phyloP scores from a whole-genome alignment of 768 basidiomycete genomes.

The Boletus speciosus region DNA sequence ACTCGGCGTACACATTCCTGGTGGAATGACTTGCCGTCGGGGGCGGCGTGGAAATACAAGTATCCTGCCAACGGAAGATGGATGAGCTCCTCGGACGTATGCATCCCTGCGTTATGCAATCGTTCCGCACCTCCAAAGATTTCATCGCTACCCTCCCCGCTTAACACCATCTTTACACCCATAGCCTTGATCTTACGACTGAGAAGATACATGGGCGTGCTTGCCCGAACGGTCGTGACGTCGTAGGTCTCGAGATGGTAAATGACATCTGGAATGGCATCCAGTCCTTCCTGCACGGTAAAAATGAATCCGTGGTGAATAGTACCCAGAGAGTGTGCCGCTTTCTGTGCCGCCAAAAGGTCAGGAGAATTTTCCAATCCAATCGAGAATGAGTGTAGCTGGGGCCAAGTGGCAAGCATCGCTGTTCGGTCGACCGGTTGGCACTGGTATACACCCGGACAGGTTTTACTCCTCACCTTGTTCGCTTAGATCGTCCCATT shows the following conservation, averaged over 20 bases:
- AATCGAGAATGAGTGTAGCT: slow-evolving; percentile 96
- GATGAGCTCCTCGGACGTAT: slow-evolving; percentile 4
- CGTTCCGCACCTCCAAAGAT: slow-evolving; percentile 78
- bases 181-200: slow-evolving; percentile 99
- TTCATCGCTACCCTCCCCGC: slow-evolving; percentile 97
- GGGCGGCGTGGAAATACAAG: slow-evolving; percentile 99
- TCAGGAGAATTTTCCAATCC: slow-evolving; percentile 95
- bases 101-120: background rate
- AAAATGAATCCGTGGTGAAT: slow-evolving; percentile 97
- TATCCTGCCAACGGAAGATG: slow-evolving; percentile 58
- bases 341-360: slow-evolving; percentile 89
- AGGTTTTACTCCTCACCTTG: slow-evolving; percentile 42
- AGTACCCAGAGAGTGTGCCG: slow-evolving; percentile 89
- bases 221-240: slow-evolving; percentile 96
- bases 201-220: slow-evolving; percentile 98
- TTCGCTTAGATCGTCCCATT: slow-evolving; percentile 43
- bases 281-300: slow-evolving; percentile 95
- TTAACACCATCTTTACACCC: slow-evolving; percentile 99
- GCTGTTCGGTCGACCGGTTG: slow-evolving; percentile 36
- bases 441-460: background rate
- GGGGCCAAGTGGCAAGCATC: slow-evolving; percentile 86
- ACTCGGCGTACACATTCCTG: slow-evolving; percentile 93
- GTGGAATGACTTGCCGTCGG: slow-evolving; percentile 83
- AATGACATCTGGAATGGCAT: slow-evolving; percentile 96
- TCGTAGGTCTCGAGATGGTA: slow-evolving; percentile 99